These are phyloP conservation scores for Nemania abortiva DNA, from an alignment of 2,329 filamentous ascomycete genomes.

Conservation along the genomic window DNA sequence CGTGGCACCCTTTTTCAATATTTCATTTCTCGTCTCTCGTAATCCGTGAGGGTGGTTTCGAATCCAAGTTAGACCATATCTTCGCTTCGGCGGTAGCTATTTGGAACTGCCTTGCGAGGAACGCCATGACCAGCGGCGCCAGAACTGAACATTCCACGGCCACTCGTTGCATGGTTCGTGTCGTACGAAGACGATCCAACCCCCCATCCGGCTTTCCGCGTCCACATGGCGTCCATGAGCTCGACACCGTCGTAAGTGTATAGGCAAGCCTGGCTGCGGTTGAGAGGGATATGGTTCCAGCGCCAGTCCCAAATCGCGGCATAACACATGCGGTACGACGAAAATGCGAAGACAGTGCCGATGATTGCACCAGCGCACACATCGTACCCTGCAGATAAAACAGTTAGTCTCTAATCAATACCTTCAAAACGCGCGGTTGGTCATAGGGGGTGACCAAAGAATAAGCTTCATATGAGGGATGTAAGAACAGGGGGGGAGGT, in stretches of 20 bases:
- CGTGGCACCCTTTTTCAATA: neutral
- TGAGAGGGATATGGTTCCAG: constrained; percentile 73
- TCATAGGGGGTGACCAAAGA: too few relatives aligned
- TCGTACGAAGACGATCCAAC: constrained; percentile 54
- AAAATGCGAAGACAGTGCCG: constrained; percentile 74
- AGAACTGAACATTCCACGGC: constrained; percentile 25
- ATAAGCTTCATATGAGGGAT: too few relatives aligned
- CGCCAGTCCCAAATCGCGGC: constrained; percentile 76
- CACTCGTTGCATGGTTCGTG: constrained; percentile 37
- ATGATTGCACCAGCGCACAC: constrained; percentile 75
- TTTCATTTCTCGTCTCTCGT: constrained; percentile 1
- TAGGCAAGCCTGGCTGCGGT: constrained; percentile 66
- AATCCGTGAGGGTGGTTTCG: neutral
- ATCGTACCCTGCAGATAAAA: constrained; percentile 64
- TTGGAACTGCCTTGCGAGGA: constrained; percentile 44
- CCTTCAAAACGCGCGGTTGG: too few relatives aligned
- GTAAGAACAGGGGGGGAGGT: neutral
- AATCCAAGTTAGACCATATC: constrained; percentile 45
- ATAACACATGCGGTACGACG: constrained; percentile 75
- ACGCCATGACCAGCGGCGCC: constrained; percentile 30
- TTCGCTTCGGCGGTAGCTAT: constrained; percentile 39
- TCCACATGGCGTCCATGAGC: constrained; percentile 68
- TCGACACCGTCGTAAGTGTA: constrained; percentile 60
- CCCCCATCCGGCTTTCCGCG: constrained; percentile 72
- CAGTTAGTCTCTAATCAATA: constrained; percentile 1